These are phyloP conservation scores for Stachybotrys echinatus DNA, from an alignment of 2,329 filamentous ascomycete genomes.

Conservation along the genomic window DNA sequence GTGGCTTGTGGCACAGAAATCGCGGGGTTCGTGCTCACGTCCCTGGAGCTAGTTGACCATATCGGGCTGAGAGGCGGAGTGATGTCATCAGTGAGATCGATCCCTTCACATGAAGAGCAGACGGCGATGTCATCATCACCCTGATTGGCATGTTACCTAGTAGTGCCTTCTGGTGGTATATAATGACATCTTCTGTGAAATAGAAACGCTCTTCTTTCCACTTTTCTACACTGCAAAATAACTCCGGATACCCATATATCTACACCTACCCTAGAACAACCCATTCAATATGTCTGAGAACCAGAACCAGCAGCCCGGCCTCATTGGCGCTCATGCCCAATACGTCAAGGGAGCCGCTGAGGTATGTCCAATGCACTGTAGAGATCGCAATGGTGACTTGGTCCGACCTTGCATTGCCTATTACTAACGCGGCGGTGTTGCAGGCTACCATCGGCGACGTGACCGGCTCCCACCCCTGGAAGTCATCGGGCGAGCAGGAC, in stretches of 20 bases:
- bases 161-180: too few relatives aligned
- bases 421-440: conserved; percentile 1
- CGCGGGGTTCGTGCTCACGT: background rate
- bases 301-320: conserved; percentile 42
- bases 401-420: background rate
- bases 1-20: background rate
- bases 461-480: conserved; percentile 60
- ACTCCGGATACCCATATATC: background rate
- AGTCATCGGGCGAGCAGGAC: conserved; percentile 56
- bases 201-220: too few relatives aligned
- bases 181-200: too few relatives aligned
- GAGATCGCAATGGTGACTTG: background rate
- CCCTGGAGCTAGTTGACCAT: background rate
- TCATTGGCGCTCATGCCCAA: conserved; percentile 59
- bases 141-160: too few relatives aligned
- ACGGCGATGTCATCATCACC: conserved; percentile 6
- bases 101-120: background rate
- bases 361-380: conserved; percentile 32
- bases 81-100: conserved; percentile 18
- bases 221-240: too few relatives aligned
- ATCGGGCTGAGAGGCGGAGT: conserved; percentile 4
- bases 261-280: background rate
- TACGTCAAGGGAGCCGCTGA: conserved; percentile 65
- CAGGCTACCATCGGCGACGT: conserved; percentile 56
- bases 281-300: conserved; percentile 21